phyloP scores from a whole-genome alignment of 2,329 filamentous ascomycete genomes.

The Penicillium sp. region DNA sequence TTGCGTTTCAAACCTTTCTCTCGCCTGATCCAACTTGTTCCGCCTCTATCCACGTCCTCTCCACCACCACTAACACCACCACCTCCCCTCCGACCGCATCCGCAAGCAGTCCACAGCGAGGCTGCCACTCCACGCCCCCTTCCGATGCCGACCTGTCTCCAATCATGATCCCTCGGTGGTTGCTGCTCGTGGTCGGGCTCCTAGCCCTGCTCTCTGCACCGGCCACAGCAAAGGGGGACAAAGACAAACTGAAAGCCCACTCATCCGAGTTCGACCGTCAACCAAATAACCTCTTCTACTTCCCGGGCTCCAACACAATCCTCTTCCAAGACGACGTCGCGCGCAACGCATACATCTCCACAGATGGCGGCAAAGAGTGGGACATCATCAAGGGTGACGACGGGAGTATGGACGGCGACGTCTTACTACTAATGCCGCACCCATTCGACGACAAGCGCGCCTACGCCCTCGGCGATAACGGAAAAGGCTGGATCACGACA shows the following conservation, averaged over 20 bases:
- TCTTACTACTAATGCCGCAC: constrained; percentile 72
- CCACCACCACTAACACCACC: background rate
- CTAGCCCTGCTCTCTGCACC: constrained; percentile 52
- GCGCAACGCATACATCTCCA: constrained; percentile 74
- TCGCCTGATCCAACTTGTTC: too few relatives aligned
- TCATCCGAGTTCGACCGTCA: constrained; percentile 67
- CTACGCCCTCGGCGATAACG: constrained; percentile 73
- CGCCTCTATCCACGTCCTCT: background rate
- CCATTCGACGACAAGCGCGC: constrained; percentile 78
- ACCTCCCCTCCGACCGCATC: background rate
- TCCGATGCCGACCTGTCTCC: constrained; percentile 36
- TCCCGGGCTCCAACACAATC: constrained; percentile 83
- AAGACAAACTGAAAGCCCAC: constrained; percentile 67
- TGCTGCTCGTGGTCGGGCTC: constrained; percentile 55
- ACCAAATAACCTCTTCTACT: constrained; percentile 79
- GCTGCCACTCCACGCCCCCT: constrained; percentile 8
- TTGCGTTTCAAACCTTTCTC: too few relatives aligned
- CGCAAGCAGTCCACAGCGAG: too few relatives aligned
- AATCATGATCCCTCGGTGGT: constrained; percentile 47
- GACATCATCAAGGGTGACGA: constrained; percentile 64
- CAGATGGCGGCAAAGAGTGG: constrained; percentile 82
- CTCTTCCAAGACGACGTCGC: constrained; percentile 71
- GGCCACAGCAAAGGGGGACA: constrained; percentile 56
- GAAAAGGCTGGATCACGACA: constrained; percentile 78
- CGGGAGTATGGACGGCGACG: constrained; percentile 53